phyloP scores from a whole-genome alignment of 768 basidiomycete species.

The Tylopilus sp. region DNA sequence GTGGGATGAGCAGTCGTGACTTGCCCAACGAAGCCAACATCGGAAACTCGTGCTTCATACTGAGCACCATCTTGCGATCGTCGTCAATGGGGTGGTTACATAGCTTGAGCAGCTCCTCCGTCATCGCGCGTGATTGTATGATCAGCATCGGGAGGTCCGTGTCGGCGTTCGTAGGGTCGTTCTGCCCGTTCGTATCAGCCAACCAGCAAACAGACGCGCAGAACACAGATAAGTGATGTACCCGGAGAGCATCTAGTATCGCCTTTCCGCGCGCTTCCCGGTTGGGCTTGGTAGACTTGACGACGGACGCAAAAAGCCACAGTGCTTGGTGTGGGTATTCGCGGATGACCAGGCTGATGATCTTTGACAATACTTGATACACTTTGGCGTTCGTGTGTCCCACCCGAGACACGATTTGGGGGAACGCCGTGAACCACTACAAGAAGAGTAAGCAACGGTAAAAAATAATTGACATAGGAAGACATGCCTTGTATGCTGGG shows the following conservation, averaged over 20 bases:
- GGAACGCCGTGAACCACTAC: conserved; percentile 95
- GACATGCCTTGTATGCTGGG: conserved; percentile 74
- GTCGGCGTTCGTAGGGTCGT: conserved; percentile 39
- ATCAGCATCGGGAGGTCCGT: conserved; percentile 50
- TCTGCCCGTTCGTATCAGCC: conserved; percentile 33
- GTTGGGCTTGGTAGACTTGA: conserved; percentile 71
- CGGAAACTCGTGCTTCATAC: conserved; percentile 51
- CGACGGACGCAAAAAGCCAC: conserved; percentile 88
- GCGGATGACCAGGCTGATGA: conserved; percentile 72
- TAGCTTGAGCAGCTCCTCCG: conserved; percentile 62
- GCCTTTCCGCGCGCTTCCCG: conserved; percentile 57
- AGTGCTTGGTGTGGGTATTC: conserved; percentile 88
- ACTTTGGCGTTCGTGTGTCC: conserved; percentile 67
- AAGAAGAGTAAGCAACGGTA: conserved; percentile 7
- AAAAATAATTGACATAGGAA: neutral
- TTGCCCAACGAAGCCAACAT: conserved; percentile 53
- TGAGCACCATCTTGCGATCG: conserved; percentile 34
- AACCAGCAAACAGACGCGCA: neutral
- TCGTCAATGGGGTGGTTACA: conserved; percentile 53
- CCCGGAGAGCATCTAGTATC: conserved; percentile 59
- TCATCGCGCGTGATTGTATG: conserved; percentile 55
- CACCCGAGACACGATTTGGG: conserved; percentile 94
- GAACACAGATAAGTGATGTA: conserved; percentile 26
- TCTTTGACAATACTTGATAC: conserved; percentile 51
- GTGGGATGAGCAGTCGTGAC: conserved; percentile 76